phyloP scores from a whole-genome alignment of 805 yeast genomes.

The Wickerhamomyces rabaulensis region DNA sequence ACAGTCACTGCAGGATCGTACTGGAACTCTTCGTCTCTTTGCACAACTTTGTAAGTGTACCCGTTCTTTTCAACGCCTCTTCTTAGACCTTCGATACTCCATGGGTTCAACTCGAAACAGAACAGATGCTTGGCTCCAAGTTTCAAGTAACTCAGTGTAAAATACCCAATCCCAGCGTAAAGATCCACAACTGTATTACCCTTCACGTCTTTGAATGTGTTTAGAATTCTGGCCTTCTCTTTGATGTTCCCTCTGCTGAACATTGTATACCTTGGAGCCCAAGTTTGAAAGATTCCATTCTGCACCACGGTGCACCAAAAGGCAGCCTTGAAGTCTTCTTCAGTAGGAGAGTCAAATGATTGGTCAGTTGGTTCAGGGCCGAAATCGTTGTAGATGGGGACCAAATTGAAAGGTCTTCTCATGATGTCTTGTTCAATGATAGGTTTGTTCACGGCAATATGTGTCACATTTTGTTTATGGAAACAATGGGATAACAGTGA shows the following conservation, averaged over 20 bases:
- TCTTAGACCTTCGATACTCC: constrained; percentile 71
- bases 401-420: constrained; percentile 60
- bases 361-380: constrained; percentile 37
- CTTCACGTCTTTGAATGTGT: constrained; percentile 30
- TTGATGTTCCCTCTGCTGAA: constrained; percentile 83
- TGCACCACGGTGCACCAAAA: constrained; percentile 72
- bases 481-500: constrained; percentile 18
- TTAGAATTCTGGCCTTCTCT: constrained; percentile 65
- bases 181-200: constrained; percentile 55
- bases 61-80: constrained; percentile 48
- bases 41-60: constrained; percentile 33
- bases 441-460: constrained; percentile 69
- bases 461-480: constrained; percentile 34
- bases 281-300: constrained; percentile 69
- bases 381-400: constrained; percentile 61
- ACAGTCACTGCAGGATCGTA: constrained; percentile 19
- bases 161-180: constrained; percentile 85
- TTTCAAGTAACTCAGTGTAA: constrained; percentile 61
- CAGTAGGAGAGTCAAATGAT: constrained; percentile 31
- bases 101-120: constrained; percentile 83
- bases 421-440: constrained; percentile 49
- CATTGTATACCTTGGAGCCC: constrained; percentile 88
- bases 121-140: constrained; percentile 47
- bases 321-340: constrained; percentile 41
- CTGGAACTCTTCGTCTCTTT: constrained; percentile 26